A percentile compares a stretch with the other conserved stretches of the same genome.
These are phyloP conservation scores for Macrophomina phaseolina DNA, from an alignment of 2,329 filamentous ascomycete genomes.

Conservation along the genomic window DNA sequence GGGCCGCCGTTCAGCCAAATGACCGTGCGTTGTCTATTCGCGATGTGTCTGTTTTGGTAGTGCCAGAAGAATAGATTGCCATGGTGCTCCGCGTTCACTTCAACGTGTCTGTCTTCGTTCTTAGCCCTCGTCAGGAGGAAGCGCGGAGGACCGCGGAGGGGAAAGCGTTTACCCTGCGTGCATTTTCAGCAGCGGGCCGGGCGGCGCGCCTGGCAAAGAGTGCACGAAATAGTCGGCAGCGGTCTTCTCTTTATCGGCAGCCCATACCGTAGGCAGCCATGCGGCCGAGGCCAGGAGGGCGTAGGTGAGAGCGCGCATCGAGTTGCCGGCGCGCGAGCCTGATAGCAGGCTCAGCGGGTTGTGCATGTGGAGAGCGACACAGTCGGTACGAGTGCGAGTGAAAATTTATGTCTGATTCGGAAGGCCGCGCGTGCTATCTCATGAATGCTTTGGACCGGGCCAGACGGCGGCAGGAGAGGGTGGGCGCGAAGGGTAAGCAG, in stretches of 20 bases:
- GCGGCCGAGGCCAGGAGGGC: slow-evolving; percentile 40
- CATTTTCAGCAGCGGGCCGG: slow-evolving; percentile 86
- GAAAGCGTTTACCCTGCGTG: slow-evolving; percentile 77
- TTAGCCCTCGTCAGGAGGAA: slow-evolving; percentile 15
- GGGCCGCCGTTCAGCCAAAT: slow-evolving; percentile 98
- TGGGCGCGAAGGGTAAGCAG: slow-evolving; percentile 8
- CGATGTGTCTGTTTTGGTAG: slow-evolving; percentile 93
- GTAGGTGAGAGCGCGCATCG: slow-evolving; percentile 42
- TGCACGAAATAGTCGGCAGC: slow-evolving; percentile 91
- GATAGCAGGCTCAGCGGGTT: slow-evolving; percentile 34
- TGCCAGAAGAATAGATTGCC: slow-evolving; percentile 99
- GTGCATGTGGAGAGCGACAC: slow-evolving; percentile 32
- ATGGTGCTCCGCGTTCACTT: slow-evolving; percentile 82
- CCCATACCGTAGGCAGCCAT: slow-evolving; percentile 36
- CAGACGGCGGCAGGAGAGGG: slow-evolving; percentile 5
- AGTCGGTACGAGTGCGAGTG: slow-evolving; percentile 31
- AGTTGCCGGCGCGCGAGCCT: slow-evolving; percentile 31
- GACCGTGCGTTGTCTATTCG: slow-evolving; percentile 85
- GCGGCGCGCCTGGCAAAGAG: slow-evolving; percentile 81
- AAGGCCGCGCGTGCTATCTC: slow-evolving; percentile 41
- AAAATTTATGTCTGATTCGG: slow-evolving; percentile 29
- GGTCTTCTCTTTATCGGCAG: slow-evolving; percentile 56
- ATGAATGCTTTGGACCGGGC: slow-evolving; percentile 34
- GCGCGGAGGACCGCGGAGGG: neutral
- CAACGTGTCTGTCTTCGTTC: slow-evolving; percentile 73